Evolutionary conservation across 108 stramenopile species (phyloP).

Genomic region (Nannochloropsis gaditana): DNA sequence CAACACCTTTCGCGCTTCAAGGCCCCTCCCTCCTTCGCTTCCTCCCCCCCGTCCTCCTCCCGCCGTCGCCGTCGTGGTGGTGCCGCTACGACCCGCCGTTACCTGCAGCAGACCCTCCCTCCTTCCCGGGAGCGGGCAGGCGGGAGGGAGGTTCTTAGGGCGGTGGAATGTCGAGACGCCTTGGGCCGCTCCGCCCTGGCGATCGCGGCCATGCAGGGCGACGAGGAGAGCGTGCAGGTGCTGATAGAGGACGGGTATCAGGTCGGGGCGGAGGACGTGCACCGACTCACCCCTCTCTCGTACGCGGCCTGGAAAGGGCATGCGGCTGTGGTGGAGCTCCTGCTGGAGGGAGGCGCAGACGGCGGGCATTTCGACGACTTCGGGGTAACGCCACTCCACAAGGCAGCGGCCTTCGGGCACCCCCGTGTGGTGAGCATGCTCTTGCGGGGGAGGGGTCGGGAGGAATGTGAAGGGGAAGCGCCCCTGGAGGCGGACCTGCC

Average conservation of each 20-base stretch:
- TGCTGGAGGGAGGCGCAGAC: not conserved
- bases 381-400: not conserved
- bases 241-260: not conserved
- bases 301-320: not conserved
- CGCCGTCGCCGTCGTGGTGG: not conserved
- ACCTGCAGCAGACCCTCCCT: slow-evolving; percentile 5
- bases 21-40: not conserved
- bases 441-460: not conserved
- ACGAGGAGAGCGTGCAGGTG: not conserved
- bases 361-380: not conserved
- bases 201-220: not conserved
- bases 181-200: not conserved
- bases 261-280: not conserved
- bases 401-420: slow-evolving; percentile 2
- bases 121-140: not conserved
- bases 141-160: not conserved
- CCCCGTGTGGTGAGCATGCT: not conserved
- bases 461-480: not conserved
- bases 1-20: not conserved
- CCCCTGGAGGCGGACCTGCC: not conserved
- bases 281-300: slow-evolving; percentile 8
- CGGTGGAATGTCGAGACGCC: slow-evolving; percentile 9
- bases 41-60: not conserved
- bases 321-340: not conserved
- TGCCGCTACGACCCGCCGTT: not conserved